These are phyloP conservation scores for Leishmania turanica DNA, from an alignment of 208 protist species.

Conservation along the genomic window DNA sequence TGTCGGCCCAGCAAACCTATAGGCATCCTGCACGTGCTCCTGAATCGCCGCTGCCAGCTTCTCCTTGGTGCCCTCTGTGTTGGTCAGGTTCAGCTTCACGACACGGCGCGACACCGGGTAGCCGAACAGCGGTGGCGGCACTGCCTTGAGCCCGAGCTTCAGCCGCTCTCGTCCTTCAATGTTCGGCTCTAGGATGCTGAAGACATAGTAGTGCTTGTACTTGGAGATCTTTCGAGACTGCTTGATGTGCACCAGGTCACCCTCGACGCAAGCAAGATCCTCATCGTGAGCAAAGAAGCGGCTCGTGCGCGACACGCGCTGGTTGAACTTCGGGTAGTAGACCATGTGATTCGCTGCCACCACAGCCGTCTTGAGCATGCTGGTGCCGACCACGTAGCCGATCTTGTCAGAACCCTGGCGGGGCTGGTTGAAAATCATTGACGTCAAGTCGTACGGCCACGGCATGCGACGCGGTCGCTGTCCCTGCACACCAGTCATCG, in stretches of 20 bases:
- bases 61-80: conserved; percentile 83
- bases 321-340: conserved; percentile 95
- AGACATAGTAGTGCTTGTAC: conserved; percentile 95
- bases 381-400: conserved; percentile 92
- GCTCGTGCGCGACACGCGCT: conserved; percentile 89
- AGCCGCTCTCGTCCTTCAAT: conserved; percentile 91
- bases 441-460: conserved; percentile 93
- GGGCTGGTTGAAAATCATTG: conserved; percentile 93
- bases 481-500: conserved; percentile 83
- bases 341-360: conserved; percentile 92
- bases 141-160: conserved; percentile 88
- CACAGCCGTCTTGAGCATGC: conserved; percentile 93
- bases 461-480: conserved; percentile 92
- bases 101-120: conserved; percentile 90
- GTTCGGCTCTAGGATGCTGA: conserved; percentile 93
- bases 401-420: conserved; percentile 92
- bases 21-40: conserved; percentile 93
- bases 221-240: conserved; percentile 93
- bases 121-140: conserved; percentile 89
- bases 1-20: conserved; percentile 86
- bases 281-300: conserved; percentile 94
- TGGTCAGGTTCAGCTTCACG: conserved; percentile 93
- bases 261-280: conserved; percentile 93
- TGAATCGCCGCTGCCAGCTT: conserved; percentile 92
- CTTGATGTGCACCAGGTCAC: conserved; percentile 93